These are phyloP conservation scores for Candida pseudocylindracea DNA, from an alignment of 1,139 yeast species.

Conservation along the genomic window DNA sequence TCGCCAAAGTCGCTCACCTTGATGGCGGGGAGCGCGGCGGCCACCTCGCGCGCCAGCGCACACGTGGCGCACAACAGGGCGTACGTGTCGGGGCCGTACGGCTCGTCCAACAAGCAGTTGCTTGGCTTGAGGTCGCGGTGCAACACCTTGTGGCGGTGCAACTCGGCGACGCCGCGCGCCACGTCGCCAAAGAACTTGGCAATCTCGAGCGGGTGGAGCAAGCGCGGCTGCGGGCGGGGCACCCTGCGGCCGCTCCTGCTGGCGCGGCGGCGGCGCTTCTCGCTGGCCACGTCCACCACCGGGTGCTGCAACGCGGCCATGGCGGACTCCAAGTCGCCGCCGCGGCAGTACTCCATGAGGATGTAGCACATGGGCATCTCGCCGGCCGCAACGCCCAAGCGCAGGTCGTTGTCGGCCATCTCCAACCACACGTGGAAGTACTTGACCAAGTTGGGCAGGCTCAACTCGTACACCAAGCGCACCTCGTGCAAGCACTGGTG, in stretches of 20 bases:
- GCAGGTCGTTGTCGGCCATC: slow-evolving; percentile 18
- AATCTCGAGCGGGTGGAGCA: slow-evolving; percentile 19
- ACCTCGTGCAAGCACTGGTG: slow-evolving; percentile 61
- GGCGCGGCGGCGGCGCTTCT: slow-evolving; percentile 4
- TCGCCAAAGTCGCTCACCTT: slow-evolving; percentile 84
- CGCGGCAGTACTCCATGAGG: slow-evolving; percentile 69
- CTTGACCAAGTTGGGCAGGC: slow-evolving; percentile 39
- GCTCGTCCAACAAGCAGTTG: slow-evolving; percentile 41
- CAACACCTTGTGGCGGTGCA: slow-evolving; percentile 53
- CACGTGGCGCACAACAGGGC: neutral
- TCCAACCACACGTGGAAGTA: slow-evolving; percentile 91
- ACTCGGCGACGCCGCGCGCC: slow-evolving; percentile 42
- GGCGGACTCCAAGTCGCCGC: slow-evolving; percentile 66
- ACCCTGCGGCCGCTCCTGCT: neutral
- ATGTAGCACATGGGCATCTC: slow-evolving; percentile 65
- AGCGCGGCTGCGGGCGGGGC: slow-evolving; percentile 1
- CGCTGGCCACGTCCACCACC: slow-evolving; percentile 8
- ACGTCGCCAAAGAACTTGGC: slow-evolving; percentile 46
- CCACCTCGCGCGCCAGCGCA: slow-evolving; percentile 6
- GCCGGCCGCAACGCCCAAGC: neutral
- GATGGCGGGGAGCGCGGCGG: slow-evolving; percentile 30
- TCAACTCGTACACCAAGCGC: slow-evolving; percentile 29
- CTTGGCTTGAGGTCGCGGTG: slow-evolving; percentile 84
- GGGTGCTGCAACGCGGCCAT: slow-evolving; percentile 10
- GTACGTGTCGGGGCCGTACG: slow-evolving; percentile 4